A percentile compares a stretch with the other conserved stretches of the same genome.
Evolutionary conservation across 352 stramenopile species (phyloP).

Genomic region (Phytopythium cucurbitacearum): DNA sequence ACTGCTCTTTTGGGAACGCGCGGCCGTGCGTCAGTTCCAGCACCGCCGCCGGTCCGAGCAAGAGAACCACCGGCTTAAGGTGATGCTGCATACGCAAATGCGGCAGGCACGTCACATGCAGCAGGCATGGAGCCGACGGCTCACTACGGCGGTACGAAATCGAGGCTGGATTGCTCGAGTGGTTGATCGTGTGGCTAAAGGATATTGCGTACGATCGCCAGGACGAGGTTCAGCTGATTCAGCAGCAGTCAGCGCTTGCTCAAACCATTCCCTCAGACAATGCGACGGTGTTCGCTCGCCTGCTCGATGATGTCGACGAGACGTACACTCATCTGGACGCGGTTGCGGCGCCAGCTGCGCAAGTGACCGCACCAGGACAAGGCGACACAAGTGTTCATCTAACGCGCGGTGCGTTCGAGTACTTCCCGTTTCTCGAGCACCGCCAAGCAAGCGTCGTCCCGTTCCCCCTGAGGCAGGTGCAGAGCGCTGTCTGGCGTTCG

Average conservation of each 20-base stretch:
- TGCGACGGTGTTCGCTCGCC: neutral
- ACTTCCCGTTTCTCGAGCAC: neutral
- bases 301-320: neutral
- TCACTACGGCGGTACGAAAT: conserved; percentile 6
- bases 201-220: neutral
- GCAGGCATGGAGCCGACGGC: conserved; percentile 13
- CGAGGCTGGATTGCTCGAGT: neutral
- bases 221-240: neutral
- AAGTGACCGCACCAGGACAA: neutral
- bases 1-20: conserved; percentile 20
- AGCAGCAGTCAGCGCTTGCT: neutral
- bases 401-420: neutral
- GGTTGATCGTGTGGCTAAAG: neutral
- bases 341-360: neutral
- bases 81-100: conserved; percentile 19
- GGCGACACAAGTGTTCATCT: neutral
- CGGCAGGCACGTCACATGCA: conserved; percentile 18
- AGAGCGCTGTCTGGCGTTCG: neutral
- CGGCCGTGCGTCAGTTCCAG: conserved; percentile 17
- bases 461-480: neutral
- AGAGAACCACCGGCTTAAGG: conserved; percentile 22
- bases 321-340: neutral
- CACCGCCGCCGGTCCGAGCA: conserved; percentile 19
- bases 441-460: neutral
- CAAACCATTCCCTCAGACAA: neutral